These are phyloP conservation scores for Aspergillus thermomutatus DNA, from an alignment of 2,329 filamentous ascomycete genomes.

Conservation along the genomic window DNA sequence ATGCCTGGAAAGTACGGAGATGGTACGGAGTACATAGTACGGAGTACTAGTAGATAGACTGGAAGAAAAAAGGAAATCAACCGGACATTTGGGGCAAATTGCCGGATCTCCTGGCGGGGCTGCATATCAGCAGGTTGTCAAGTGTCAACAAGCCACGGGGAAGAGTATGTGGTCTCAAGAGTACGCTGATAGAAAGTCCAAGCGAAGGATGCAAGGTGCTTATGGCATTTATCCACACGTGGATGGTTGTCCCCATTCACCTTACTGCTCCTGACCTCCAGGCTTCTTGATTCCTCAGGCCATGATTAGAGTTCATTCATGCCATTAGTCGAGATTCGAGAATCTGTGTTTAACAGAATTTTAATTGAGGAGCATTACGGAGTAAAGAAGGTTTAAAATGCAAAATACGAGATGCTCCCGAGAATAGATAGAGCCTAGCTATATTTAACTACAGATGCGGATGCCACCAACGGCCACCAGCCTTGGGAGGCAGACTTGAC, in stretches of 20 bases:
- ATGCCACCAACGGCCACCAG: no score
- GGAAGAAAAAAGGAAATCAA: background rate
- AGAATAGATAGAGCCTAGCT: background rate
- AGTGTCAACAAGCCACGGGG: background rate
- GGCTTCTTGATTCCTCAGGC: background rate
- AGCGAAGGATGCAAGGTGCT: background rate
- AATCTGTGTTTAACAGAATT: background rate
- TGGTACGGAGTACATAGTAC: no score
- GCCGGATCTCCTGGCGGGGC: background rate
- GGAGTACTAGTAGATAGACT: no score
- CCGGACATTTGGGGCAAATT: background rate
- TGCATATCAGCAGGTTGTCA: background rate
- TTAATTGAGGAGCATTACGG: background rate
- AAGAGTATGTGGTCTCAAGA: no score
- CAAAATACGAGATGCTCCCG: background rate
- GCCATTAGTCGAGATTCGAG: background rate
- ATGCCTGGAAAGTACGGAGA: background rate
- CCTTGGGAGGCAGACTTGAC: background rate
- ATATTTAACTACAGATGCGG: background rate
- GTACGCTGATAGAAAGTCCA: background rate
- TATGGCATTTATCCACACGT: background rate
- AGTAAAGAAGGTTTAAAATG: no score
- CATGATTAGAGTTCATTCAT: no score
- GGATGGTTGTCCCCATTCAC: background rate
- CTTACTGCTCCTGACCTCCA: background rate